Base-by-base conservation (phyloP, 2,329 filamentous ascomycete genomes). In the Neonectria punicea region DNA sequence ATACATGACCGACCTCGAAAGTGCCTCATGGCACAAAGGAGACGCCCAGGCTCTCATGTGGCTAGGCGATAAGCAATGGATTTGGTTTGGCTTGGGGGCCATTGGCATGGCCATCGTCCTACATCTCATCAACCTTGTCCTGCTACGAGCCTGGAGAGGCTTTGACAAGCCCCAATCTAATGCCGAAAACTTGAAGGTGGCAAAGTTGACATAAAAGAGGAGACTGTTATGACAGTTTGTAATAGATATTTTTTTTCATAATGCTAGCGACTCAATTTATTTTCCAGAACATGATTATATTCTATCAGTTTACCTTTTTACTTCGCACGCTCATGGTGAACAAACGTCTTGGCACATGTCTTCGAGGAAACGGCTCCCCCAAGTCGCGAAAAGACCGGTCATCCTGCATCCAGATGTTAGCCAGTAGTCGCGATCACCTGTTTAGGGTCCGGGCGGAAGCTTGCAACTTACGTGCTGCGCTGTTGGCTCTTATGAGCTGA, bases 41-140 rank as follows among this genome's bases (percentile, higher is more conserved):
- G 83, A 85, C 65, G 81, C 83, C 3, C 77, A 81, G 66, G 76
- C 79, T 0, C 80, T 85, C 55, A 84, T 85, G 76, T 85, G 82
- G 82, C 77, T 85, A 74, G 80, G 83, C 4, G 70, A 74, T 2
- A 70, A 73, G 6, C 75, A 75, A 0, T 79, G 75, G 76, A 64
- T 73, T 4, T 79, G 77, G 77, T 78, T 74, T 63, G 32, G 47
- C 44, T 47, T 79, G 58, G 76, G 74, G 7, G 69, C 54, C 1
- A 53, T 79, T 22, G 77, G 75, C 3, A 30, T 71, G 9, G 39
- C 47, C 5, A 53, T 53, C n/a, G 69, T 63, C 4, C 30, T 74
- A n/a, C 60, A 69, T 28, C 9, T 73, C 3, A 54, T 70, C 22
- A 73, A 73, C 16, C 16, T 60, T 13, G 41, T 65, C 2, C 53